A percentile compares a stretch with the other conserved stretches of the same genome.
Evolutionary conservation across 768 basidiomycete genomes (phyloP).

Genomic region (Steccherinum ochraceum): DNA sequence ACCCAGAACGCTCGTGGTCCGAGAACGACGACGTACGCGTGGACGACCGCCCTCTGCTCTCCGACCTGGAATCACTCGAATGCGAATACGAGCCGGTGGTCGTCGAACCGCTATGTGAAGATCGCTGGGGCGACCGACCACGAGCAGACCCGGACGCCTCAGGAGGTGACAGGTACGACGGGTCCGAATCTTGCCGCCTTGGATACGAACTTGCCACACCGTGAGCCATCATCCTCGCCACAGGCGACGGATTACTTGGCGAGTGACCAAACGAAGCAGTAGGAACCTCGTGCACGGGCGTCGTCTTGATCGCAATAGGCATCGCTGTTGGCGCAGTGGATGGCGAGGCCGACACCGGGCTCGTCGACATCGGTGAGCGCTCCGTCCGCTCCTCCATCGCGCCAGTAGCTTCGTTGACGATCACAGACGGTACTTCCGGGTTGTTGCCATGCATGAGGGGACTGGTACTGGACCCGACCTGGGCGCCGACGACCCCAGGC

Average conservation of each 20-base stretch:
- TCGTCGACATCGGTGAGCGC: background rate
- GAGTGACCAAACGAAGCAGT: too few relatives aligned
- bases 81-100: conserved; percentile 19
- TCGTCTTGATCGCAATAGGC: background rate
- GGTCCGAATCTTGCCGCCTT: conserved; percentile 9
- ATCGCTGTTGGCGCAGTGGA: background rate
- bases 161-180: conserved; percentile 20
- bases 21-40: conserved; percentile 51
- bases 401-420: too few relatives aligned
- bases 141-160: conserved; percentile 12
- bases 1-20: conserved; percentile 40
- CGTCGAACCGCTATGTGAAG: conserved; percentile 20
- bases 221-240: too few relatives aligned
- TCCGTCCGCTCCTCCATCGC: too few relatives aligned
- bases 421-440: background rate
- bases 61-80: conserved; percentile 21
- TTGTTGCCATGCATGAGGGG: background rate
- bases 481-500: conserved; percentile 30
- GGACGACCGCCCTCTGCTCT: conserved; percentile 46
- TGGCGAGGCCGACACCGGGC: background rate
- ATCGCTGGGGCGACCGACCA: conserved; percentile 15
- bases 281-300: conserved; percentile 1
- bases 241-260: too few relatives aligned
- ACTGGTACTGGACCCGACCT: conserved; percentile 22
- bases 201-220: too few relatives aligned